phyloP scores from a whole-genome alignment of 192 early-diverging fungal species.

The Coemansia sp. region DNA sequence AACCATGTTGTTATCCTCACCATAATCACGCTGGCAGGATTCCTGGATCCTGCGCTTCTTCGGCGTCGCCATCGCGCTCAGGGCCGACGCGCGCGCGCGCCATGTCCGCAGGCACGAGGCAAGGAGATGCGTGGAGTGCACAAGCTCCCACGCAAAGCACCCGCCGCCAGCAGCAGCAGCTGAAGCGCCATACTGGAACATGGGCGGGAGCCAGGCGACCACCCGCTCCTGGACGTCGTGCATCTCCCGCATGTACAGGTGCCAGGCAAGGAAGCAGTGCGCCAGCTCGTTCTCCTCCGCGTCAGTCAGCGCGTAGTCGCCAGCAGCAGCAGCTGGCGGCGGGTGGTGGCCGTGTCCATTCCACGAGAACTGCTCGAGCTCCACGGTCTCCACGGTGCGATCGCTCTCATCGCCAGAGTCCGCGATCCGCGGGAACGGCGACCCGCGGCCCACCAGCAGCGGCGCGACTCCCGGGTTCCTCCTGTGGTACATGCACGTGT shows the following conservation, averaged over 20 bases:
- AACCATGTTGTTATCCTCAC: no score
- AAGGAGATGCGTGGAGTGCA: slow-evolving; percentile 15
- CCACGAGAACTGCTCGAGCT: slow-evolving; percentile 9
- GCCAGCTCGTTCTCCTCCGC: slow-evolving; percentile 1
- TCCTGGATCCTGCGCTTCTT: not conserved
- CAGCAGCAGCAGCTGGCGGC: not conserved
- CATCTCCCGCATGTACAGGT: slow-evolving; percentile 9
- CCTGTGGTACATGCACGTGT: not conserved
- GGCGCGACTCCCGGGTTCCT: not conserved
- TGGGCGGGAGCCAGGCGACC: not conserved
- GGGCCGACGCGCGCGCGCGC: not conserved
- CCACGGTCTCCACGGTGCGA: not conserved
- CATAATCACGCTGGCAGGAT: no score
- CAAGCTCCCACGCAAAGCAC: slow-evolving; percentile 29
- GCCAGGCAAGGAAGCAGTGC: slow-evolving; percentile 27
- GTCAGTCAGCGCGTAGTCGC: not conserved
- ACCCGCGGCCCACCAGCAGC: not conserved
- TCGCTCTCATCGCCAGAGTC: not conserved
- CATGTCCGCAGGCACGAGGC: not conserved
- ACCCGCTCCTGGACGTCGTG: slow-evolving; percentile 5
- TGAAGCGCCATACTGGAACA: slow-evolving; percentile 7
- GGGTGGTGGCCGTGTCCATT: not conserved
- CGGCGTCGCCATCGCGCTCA: not conserved
- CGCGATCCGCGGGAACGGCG: not conserved
- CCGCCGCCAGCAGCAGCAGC: not conserved